Evolutionary conservation across 257 asterid genomes (phyloP), one percentile per base, ranked within the genome.

Genomic region (Buddleja alternifolia): DNA sequence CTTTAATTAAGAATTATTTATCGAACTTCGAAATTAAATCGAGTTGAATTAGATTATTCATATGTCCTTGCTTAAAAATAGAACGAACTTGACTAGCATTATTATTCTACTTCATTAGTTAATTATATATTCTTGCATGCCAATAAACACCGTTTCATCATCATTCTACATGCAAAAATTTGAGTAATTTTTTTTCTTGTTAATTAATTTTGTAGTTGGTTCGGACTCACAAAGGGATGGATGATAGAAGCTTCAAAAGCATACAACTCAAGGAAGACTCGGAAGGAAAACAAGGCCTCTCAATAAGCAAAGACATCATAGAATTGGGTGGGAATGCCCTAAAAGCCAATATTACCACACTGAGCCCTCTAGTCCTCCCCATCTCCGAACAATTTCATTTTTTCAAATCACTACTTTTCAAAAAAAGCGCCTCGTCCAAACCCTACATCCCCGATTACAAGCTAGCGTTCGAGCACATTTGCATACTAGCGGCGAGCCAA

Each of bases 291-390:
- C 83, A 59, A 19, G 96, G 96, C 7, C 67, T 90, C 14, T 82
- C 85, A 12, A 81, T 90, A 55, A 81, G 81, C 69, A 86, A 79
- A 41, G 86, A 87, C 17, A 73, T 75, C 47, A 71, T 77, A 34
- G 95, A 84, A 70, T 58, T 79, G 2, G 93, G 95, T 6, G 95
- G 95, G 0, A 78, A 81, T 51, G 96, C 93, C 10, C 88, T 87
- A 6, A 90, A 84, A 78, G 90, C 90, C 21, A 85, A 90, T 82
- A 67, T 90, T 20, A 82, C 90, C n/a, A 82, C 88, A 7, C 66
- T 87, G 10, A 85, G 92, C 53, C 88, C 96, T 12, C 70, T n/a
- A n/a, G n/a, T n/a, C n/a, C n/a, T n/a, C n/a, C n/a, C n/a, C n/a
- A n/a, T n/a, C n/a, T n/a, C n/a, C n/a, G n/a, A n/a, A n/a, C n/a